Percentiles rank a stretch among this genome's conserved stretches.
These are phyloP conservation scores for Rhizophagus clarus DNA, from an alignment of 192 early-diverging fungal species.

Conservation along the genomic window DNA sequence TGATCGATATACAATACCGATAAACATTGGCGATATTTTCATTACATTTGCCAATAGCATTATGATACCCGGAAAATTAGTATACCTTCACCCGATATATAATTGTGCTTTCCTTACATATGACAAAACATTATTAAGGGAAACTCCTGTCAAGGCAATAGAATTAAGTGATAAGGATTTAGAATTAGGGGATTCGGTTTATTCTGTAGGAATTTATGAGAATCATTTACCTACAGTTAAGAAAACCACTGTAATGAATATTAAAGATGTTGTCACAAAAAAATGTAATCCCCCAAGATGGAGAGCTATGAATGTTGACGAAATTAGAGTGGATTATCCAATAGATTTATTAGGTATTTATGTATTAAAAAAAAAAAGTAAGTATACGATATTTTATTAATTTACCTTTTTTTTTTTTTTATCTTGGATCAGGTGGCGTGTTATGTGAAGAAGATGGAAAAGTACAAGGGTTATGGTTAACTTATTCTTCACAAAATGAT, in stretches of 20 bases:
- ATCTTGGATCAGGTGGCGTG: slow-evolving; percentile 48
- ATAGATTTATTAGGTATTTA: slow-evolving; percentile 53
- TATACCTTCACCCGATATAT: slow-evolving; percentile 85
- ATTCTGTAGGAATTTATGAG: slow-evolving; percentile 56
- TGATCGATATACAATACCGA: slow-evolving; percentile 78
- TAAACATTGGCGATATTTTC: slow-evolving; percentile 74
- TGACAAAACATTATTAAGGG: slow-evolving; percentile 70
- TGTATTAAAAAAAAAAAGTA: background rate
- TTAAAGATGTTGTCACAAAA: slow-evolving; percentile 62
- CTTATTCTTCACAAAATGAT: slow-evolving; percentile 70
- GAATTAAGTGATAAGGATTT: slow-evolving; percentile 59
- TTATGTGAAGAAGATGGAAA: slow-evolving; percentile 59
- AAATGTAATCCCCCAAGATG: slow-evolving; percentile 71
- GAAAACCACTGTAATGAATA: slow-evolving; percentile 60
- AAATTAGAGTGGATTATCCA: slow-evolving; percentile 70
- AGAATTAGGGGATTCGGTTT: slow-evolving; percentile 64
- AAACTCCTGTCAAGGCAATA: slow-evolving; percentile 70
- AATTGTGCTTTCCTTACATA: slow-evolving; percentile 87
- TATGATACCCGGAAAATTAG: slow-evolving; percentile 82
- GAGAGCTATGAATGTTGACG: slow-evolving; percentile 57
- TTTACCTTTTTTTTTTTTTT: no score
- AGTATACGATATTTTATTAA: no score
- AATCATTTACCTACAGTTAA: slow-evolving; percentile 58
- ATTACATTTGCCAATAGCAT: slow-evolving; percentile 86
- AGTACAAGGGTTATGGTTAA: slow-evolving; percentile 69